phyloP scores from a whole-genome alignment of 176 grass and related monocot species.

The Zoysia japonica region DNA sequence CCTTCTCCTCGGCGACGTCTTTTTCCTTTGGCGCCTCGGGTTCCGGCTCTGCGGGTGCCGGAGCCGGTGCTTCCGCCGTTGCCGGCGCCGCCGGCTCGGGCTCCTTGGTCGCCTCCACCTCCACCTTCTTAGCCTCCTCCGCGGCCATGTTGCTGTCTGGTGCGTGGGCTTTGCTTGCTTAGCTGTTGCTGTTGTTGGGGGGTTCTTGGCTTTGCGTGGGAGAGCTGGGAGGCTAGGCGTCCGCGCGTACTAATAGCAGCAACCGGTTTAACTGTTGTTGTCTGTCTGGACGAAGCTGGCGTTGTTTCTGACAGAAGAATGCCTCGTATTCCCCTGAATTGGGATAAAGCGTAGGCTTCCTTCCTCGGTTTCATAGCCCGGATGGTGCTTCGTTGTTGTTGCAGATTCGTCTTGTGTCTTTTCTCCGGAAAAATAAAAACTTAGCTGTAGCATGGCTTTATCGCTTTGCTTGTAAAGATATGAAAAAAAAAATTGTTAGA shows the following conservation, averaged over 20 bases:
- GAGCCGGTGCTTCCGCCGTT: neutral
- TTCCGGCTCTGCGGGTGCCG: constrained; percentile 26
- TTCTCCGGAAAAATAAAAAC: neutral
- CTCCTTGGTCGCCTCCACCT: constrained; percentile 63
- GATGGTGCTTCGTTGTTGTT: neutral
- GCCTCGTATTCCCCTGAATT: constrained; percentile 19
- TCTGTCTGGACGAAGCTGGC: constrained; percentile 12
- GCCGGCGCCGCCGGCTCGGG: constrained; percentile 28
- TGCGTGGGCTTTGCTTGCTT: neutral
- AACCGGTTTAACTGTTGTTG: neutral
- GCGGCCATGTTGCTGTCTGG: constrained; percentile 49
- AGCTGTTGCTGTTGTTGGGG: neutral
- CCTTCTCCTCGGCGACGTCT: constrained; percentile 95
- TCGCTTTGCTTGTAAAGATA: neutral
- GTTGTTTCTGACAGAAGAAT: constrained; percentile 27
- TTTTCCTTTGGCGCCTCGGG: constrained; percentile 72
- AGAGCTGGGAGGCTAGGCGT: neutral
- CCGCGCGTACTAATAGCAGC: constrained; percentile 2
- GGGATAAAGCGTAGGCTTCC: neutral
- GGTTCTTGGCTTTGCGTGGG: neutral
- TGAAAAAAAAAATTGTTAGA: no score
- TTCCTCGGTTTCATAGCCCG: constrained; percentile 25
- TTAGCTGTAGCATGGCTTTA: neutral
- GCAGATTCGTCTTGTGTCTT: neutral
- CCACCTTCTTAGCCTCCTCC: constrained; percentile 83